A percentile compares a stretch with the other conserved stretches of the same genome.
Conservation (phyloP, 805 yeast species). For the Saturnispora gosingensis region DNA sequence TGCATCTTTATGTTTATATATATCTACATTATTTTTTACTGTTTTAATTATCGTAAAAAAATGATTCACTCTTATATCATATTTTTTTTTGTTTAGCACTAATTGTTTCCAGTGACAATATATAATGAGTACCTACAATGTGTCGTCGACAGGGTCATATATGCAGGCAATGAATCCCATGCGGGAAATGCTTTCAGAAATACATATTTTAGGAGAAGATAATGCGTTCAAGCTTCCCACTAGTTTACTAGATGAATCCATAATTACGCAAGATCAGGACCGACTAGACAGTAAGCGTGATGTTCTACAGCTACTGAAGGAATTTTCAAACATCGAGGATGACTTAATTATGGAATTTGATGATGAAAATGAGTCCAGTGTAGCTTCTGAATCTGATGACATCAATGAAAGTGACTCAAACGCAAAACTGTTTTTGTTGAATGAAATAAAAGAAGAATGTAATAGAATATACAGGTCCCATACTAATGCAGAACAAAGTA, state of each 20-base stretch:
- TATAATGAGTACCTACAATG: slow-evolving; percentile 43
- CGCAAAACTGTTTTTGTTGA: slow-evolving; percentile 11
- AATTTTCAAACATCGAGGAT: slow-evolving; percentile 25
- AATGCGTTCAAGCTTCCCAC: slow-evolving; percentile 21
- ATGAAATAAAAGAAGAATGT: slow-evolving; percentile 18
- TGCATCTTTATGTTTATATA: not conserved
- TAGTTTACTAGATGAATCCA: slow-evolving; percentile 25
- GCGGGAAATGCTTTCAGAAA: slow-evolving; percentile 37
- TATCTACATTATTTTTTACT: not conserved
- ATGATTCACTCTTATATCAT: not conserved
- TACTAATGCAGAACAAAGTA: slow-evolving; percentile 16
- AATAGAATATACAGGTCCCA: slow-evolving; percentile 23
- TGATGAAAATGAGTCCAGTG: slow-evolving; percentile 5
- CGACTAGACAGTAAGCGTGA: slow-evolving; percentile 21
- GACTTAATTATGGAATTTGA: slow-evolving; percentile 15
- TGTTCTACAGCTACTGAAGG: slow-evolving; percentile 20
- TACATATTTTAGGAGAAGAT: slow-evolving; percentile 23
- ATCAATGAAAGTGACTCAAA: not conserved
- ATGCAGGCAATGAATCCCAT: slow-evolving; percentile 72
- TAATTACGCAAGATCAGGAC: slow-evolving; percentile 10
- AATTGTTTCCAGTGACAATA: not conserved
- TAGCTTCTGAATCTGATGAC: slow-evolving; percentile 1
- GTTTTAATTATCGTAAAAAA: not conserved
- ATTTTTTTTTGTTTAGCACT: not conserved
- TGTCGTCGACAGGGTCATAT: slow-evolving; percentile 61